Evolutionary conservation across 495 filamentous ascomycete species (phyloP).

Genomic region (Annulohypoxylon maeteangense): DNA sequence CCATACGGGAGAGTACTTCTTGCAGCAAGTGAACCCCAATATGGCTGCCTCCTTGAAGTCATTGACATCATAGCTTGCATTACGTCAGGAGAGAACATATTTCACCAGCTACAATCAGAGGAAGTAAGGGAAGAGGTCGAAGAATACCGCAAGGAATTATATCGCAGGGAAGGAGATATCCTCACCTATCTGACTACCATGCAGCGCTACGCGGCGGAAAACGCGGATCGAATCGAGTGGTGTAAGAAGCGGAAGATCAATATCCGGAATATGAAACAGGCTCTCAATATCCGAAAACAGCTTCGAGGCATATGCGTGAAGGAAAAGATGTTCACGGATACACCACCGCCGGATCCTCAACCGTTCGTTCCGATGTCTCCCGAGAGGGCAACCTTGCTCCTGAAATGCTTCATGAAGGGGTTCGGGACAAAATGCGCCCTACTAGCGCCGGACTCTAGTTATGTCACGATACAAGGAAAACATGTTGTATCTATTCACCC

Average conservation of each 20-base stretch:
- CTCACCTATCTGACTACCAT: constrained; percentile 86
- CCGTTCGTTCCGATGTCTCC: constrained; percentile 61
- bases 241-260: constrained; percentile 80
- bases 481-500: constrained; percentile 92
- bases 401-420: constrained; percentile 84
- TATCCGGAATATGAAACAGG: constrained; percentile 80
- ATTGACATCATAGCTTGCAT: constrained; percentile 94
- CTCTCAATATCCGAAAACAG: constrained; percentile 84
- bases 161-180: constrained; percentile 87
- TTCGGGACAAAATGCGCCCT: constrained; percentile 86
- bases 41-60: constrained; percentile 78
- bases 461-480: constrained; percentile 83
- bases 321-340: constrained; percentile 57
- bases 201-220: constrained; percentile 80
- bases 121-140: constrained; percentile 84
- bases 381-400: constrained; percentile 65
- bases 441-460: constrained; percentile 83
- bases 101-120: constrained; percentile 81
- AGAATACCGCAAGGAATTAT: constrained; percentile 74
- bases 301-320: constrained; percentile 71
- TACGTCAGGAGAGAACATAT: constrained; percentile 86
- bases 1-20: constrained; percentile 83
- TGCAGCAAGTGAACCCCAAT: constrained; percentile 75
- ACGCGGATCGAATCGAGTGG: constrained; percentile 79
- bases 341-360: constrained; percentile 57